phyloP scores from a whole-genome alignment of 345 rosid species.

The Gossypium stocksii region DNA sequence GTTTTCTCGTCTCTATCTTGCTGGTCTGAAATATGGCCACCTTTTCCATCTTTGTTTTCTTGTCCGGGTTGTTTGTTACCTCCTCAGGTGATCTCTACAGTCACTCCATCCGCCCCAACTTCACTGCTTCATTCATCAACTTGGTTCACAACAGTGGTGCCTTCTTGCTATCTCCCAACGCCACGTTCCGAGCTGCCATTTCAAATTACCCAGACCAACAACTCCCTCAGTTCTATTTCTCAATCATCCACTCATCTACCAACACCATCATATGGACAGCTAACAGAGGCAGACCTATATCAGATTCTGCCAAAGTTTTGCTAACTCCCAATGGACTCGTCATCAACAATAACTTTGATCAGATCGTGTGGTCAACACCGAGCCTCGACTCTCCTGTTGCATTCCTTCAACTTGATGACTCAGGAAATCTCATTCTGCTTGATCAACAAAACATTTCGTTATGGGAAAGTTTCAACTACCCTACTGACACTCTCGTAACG shows the following conservation, averaged over 20 bases:
- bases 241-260: conserved; percentile 26
- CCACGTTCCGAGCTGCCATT: not conserved
- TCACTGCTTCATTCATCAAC: not conserved
- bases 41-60: not conserved
- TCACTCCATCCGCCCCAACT: conserved; percentile 2
- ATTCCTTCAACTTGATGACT: conserved; percentile 49
- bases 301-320: conserved; percentile 51
- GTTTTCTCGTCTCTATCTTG: not conserved
- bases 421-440: conserved; percentile 66
- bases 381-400: conserved; percentile 15
- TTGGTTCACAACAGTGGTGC: not conserved
- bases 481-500: conserved; percentile 66
- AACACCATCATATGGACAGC: conserved; percentile 73
- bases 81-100: not conserved
- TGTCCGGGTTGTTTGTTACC: not conserved
- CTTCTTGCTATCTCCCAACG: not conserved
- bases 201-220: not conserved
- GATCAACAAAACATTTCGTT: conserved; percentile 51
- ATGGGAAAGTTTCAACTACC: conserved; percentile 72
- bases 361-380: conserved; percentile 60
- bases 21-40: not conserved
- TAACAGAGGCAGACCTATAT: conserved; percentile 55
- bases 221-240: not conserved
- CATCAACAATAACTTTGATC: conserved; percentile 39
- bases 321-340: conserved; percentile 51